These are phyloP conservation scores for Tuber magnatum DNA, from an alignment of 495 filamentous ascomycete genomes.

Conservation along the genomic window DNA sequence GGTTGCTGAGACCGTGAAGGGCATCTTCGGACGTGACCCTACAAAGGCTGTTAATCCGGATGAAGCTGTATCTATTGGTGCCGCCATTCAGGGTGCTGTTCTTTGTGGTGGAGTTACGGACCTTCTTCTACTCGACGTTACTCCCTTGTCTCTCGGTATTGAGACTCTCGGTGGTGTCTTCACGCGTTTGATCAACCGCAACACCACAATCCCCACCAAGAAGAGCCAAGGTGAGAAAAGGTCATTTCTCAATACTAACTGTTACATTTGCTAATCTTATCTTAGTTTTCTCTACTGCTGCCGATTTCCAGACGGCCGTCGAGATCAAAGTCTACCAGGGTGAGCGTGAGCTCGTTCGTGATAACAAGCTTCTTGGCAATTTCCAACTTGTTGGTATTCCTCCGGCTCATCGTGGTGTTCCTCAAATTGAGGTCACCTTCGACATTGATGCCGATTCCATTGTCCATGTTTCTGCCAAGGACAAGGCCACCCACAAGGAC, in stretches of 20 bases:
- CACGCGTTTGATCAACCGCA: conserved; percentile 98
- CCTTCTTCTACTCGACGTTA: conserved; percentile 92
- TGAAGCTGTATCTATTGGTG: conserved; percentile 97
- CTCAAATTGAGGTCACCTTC: conserved; percentile 97
- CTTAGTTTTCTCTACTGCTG: conserved; percentile 84
- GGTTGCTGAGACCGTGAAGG: conserved; percentile 94
- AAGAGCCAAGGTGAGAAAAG: conserved; percentile 63
- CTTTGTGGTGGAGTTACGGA: conserved; percentile 95
- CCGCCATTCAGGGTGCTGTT: conserved; percentile 95
- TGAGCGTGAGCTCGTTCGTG: conserved; percentile 97
- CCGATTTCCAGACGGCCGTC: conserved; percentile 98
- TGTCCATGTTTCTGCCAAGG: conserved; percentile 96
- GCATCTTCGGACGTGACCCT: conserved; percentile 94
- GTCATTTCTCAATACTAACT: background rate
- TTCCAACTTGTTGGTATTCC: conserved; percentile 99
- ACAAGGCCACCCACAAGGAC: conserved; percentile 99
- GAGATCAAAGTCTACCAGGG: conserved; percentile 99
- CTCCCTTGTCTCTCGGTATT: conserved; percentile 95
- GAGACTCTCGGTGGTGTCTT: conserved; percentile 99
- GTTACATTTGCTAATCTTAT: background rate
- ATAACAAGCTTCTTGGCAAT: conserved; percentile 99
- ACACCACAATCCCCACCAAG: conserved; percentile 99
- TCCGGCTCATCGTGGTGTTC: conserved; percentile 93
- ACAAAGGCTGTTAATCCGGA: conserved; percentile 99
- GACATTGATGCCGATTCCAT: conserved; percentile 99